Evolutionary conservation across 805 yeast genomes (phyloP), one percentile per base, ranked within the genome.

Genomic region (Cyberlindnera xishuangbannaensis): DNA sequence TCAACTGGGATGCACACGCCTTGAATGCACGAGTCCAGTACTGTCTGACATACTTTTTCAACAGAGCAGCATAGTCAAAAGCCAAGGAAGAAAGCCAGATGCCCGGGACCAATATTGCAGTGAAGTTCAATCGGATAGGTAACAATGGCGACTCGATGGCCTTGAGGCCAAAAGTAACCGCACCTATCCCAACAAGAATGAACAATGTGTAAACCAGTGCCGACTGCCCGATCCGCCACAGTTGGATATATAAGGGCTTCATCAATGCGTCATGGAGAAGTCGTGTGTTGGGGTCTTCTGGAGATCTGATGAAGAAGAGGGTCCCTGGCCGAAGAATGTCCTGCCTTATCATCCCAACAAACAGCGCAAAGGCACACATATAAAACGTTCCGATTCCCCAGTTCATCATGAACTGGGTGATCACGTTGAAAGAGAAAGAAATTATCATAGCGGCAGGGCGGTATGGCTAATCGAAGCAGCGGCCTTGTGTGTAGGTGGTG

Each of bases 261-360:
- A 83, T 80, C 33, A 92, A 58, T 1, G 95, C 92, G 53, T 88
- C 95, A 44, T 86, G 90, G 26, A 90, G 70, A 10, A 92, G 72
- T 44, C 90, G 76, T 28, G 86, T 78, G 47, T 84, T 82, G 25
- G 95, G 95, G 53, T 92, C 97, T 47, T 87, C 96, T 5, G 96
- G 95, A 15, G 95, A 86, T 47, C 95, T 72, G 40, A 92, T 83
- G 61, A 92, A 92, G 56, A 77, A 92, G 29, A 92, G 64, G 7
- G 85, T 95, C 10, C 98, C 99, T 0, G 83, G 80, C 36, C 99
- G 71, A 38, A 90, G 67, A 25, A 86, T 76, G 39, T 65, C 60
- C 28, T 71, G 62, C 41, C 98, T 69, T 15, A 79, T 70, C 87
- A 87, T 80, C 14, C 94, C 83, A 19, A 90, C 87, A 58, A 76